Base-by-base conservation (phyloP, 2,329 filamentous ascomycete genomes). In the Apiospora aurea region DNA sequence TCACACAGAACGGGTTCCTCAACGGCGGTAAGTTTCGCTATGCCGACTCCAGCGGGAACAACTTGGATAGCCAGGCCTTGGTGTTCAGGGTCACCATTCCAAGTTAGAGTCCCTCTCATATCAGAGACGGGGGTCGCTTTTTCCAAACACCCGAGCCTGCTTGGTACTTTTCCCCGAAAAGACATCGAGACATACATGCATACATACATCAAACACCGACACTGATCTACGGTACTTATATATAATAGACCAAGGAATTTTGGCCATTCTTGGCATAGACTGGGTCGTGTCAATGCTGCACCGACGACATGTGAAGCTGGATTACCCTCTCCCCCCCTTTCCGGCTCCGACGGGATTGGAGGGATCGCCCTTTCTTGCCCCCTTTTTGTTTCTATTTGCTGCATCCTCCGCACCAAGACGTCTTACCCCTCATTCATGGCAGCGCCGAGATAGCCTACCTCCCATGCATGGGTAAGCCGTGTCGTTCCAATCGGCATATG, bases 1-100 rank as follows among this genome's bases (percentile, higher is more conserved):
- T 94, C 71, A 94, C 92, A 0, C 91, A 94, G 79, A 84, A 94
- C 79, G 91, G 90, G 71, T 77, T 74, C 74, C 87, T 91, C 79
- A 88, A 93, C 75, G 85, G 83, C 72, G 91, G 91, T 6, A 81
- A 84, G 71, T 84, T 88, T 51, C 79, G 79, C 11, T 93, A 90
- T 75, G 80, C 82, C 2, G 91, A 93, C 76, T 81, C 78, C 5
- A 88, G 86, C 41, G 90, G 90, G 0, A 89, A 83, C 75, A 85
- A 86, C 72, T 77, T 93, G 49, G 86, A 91, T 73, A 91, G 85
- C 71, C 91, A 93, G 81, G 88, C 87, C 8, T 79, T 93, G 76
- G 88, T 91, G 3, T 93, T 92, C 81, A 87, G 87, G 79, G 83
- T 91, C 61, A 85, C 82, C 70, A 78, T 83, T 46, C 79, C 80